Percentiles rank a stretch among this genome's conserved stretches.
Conservation (phyloP, 352 stramenopile genomes). For the Globisporangium camurandrum region DNA sequence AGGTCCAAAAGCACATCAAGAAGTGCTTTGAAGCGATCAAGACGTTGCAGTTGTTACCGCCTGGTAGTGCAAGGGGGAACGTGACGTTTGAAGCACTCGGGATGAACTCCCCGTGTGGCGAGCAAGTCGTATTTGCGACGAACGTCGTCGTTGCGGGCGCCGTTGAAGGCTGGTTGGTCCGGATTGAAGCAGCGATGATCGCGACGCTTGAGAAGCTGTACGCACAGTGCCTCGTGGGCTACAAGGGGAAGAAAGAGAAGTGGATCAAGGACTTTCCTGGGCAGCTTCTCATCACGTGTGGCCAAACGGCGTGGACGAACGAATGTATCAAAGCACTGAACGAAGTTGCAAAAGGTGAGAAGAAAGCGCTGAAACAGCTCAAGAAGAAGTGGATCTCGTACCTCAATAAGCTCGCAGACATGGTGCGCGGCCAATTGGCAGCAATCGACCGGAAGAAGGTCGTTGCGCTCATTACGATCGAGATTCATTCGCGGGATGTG, state of each 20-base stretch:
- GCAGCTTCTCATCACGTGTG: slow-evolving; percentile 90
- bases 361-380: slow-evolving; percentile 86
- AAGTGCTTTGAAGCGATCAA: slow-evolving; percentile 91
- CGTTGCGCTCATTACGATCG: slow-evolving; percentile 95
- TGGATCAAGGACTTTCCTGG: slow-evolving; percentile 93
- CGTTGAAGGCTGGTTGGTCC: slow-evolving; percentile 87
- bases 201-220: slow-evolving; percentile 83
- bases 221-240: slow-evolving; percentile 73
- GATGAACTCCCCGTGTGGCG: slow-evolving; percentile 88
- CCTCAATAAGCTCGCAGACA: slow-evolving; percentile 91
- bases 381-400: slow-evolving; percentile 94
- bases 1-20: slow-evolving; percentile 89
- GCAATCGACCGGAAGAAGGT: slow-evolving; percentile 93
- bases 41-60: slow-evolving; percentile 56
- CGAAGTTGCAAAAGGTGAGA: slow-evolving; percentile 85
- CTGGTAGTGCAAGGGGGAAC: slow-evolving; percentile 65
- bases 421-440: slow-evolving; percentile 87
- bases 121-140: slow-evolving; percentile 76
- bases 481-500: slow-evolving; percentile 95
- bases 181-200: slow-evolving; percentile 82
- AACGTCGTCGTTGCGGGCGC: slow-evolving; percentile 87
- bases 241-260: slow-evolving; percentile 93
- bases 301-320: slow-evolving; percentile 89
- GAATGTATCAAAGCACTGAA: slow-evolving; percentile 92
- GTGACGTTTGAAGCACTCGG: slow-evolving; percentile 82